Conservation (phyloP, 2,329 filamentous ascomycete genomes). For the Neodidymelliopsis sp. region DNA sequence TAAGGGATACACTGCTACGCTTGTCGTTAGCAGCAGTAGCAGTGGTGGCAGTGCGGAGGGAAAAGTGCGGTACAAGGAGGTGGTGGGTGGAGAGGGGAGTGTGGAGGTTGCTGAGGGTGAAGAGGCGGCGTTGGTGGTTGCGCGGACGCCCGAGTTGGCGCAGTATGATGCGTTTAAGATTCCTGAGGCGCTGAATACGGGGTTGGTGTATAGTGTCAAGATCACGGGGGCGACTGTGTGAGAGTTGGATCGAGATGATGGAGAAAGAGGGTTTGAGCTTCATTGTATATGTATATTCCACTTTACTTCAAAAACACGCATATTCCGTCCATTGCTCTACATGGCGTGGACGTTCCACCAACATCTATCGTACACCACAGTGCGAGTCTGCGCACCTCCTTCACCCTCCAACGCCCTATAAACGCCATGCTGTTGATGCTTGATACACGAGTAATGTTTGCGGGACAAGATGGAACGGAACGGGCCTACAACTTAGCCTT, state of each 20-base stretch:
- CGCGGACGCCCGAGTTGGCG: conserved; percentile 22
- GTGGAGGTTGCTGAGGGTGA: conserved; percentile 12
- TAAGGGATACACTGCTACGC: conserved; percentile 19
- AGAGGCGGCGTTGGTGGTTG: conserved; percentile 21
- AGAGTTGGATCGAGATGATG: too few species aligned
- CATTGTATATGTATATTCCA: too few species aligned
- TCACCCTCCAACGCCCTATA: too few species aligned
- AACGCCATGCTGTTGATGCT: conserved; percentile 14
- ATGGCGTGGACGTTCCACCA: too few species aligned
- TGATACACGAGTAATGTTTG: too few species aligned
- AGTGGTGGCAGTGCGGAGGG: too few species aligned
- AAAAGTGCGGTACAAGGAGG: conserved; percentile 20
- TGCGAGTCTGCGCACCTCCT: too few species aligned
- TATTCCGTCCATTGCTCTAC: too few species aligned
- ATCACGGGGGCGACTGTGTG: conserved; percentile 20
- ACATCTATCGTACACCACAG: too few species aligned
- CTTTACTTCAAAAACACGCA: too few species aligned
- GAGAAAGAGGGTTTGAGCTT: too few species aligned
- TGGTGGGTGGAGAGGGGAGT: conserved; percentile 17
- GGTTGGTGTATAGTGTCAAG: conserved; percentile 20
- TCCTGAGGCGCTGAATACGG: conserved; percentile 14
- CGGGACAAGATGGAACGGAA: background rate
- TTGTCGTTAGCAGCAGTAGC: conserved; percentile 13
- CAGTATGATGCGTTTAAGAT: conserved; percentile 23
- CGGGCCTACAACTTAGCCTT: conserved; percentile 57